A percentile compares a stretch with the other conserved stretches of the same genome.
Evolutionary conservation across 805 yeast genomes (phyloP).

Genomic region (Saccharomycopsis capsularis): DNA sequence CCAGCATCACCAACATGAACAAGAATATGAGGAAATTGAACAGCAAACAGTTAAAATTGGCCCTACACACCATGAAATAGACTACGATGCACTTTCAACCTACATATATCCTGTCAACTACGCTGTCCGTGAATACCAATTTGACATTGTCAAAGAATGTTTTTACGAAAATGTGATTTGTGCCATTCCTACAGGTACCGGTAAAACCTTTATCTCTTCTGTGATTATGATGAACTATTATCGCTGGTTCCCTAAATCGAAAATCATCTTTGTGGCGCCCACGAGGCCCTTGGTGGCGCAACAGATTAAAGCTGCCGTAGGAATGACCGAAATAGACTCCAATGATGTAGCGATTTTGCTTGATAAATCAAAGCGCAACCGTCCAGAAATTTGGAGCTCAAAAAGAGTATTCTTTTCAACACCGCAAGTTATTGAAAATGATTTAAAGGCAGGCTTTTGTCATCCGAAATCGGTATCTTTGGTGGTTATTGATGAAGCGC

Average conservation of each 20-base stretch:
- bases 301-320: constrained; percentile 87
- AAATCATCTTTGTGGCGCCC: constrained; percentile 93
- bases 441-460: constrained; percentile 63
- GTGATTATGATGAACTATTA: constrained; percentile 86
- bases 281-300: constrained; percentile 95
- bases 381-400: constrained; percentile 71
- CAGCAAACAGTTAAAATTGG: constrained; percentile 29
- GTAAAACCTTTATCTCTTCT: constrained; percentile 93
- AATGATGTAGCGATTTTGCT: constrained; percentile 72
- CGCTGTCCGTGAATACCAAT: constrained; percentile 83
- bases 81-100: constrained; percentile 33
- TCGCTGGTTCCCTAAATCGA: constrained; percentile 75
- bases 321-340: constrained; percentile 76
- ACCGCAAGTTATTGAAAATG: constrained; percentile 94
- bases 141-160: constrained; percentile 66
- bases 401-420: constrained; percentile 87
- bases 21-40: constrained; percentile 32
- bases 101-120: constrained; percentile 83
- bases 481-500: constrained; percentile 92
- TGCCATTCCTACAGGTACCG: constrained; percentile 95
- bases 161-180: constrained; percentile 70
- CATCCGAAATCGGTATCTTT: constrained; percentile 71
- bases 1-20: background rate
- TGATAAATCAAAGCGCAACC: constrained; percentile 47
- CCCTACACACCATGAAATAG: constrained; percentile 47